Conservation (phyloP, 2,329 filamentous ascomycete species). For the Drechslerella coelobrocha region DNA sequence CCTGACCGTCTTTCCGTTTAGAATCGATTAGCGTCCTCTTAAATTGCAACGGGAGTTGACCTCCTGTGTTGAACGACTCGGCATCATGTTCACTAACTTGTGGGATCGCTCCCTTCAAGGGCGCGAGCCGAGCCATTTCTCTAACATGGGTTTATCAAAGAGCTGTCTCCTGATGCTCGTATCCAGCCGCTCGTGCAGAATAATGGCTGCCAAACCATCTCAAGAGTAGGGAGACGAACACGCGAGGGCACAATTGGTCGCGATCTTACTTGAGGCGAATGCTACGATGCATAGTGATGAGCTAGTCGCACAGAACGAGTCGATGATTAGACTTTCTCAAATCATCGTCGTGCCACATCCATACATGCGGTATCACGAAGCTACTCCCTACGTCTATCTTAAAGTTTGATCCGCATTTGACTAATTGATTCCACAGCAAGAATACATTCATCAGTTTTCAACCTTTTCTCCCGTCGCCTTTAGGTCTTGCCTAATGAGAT, state of each 20-base stretch:
- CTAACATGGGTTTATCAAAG: neutral
- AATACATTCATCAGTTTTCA: conserved; percentile 7
- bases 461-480: conserved; percentile 29
- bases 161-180: neutral
- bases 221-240: neutral
- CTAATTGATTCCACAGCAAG: conserved; percentile 5
- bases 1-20: conserved; percentile 17
- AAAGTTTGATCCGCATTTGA: conserved; percentile 13
- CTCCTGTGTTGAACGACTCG: conserved; percentile 22
- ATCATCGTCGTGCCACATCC: conserved; percentile 23
- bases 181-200: conserved; percentile 5
- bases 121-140: neutral
- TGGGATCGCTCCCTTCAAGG: neutral
- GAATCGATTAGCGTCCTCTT: conserved; percentile 13
- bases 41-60: conserved; percentile 35
- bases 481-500: conserved; percentile 39
- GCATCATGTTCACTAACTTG: neutral
- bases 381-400: conserved; percentile 2
- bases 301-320: neutral
- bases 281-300: conserved; percentile 7
- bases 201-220: neutral
- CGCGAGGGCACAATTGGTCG: neutral
- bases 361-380: conserved; percentile 22
- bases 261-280: no score
- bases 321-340: conserved; percentile 17